phyloP scores from a whole-genome alignment of 208 protist species.

The Trypanosoma caninum region DNA sequence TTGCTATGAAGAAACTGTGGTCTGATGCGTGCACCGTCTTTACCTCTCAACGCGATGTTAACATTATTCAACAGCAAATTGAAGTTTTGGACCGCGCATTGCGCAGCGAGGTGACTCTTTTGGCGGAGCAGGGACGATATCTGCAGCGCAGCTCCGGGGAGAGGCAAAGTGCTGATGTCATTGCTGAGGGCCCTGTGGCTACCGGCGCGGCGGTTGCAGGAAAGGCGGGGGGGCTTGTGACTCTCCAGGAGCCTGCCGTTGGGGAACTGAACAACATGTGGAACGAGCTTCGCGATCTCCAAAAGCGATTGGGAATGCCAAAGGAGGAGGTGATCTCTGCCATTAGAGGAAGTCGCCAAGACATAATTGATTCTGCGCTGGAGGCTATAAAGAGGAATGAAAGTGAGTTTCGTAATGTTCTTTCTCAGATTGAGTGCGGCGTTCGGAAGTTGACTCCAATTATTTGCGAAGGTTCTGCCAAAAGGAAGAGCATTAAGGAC shows the following conservation, averaged over 20 bases:
- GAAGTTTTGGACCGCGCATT: constrained; percentile 62
- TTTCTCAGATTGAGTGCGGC: constrained; percentile 8
- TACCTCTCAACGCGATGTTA: constrained; percentile 47
- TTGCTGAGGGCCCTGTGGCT: background rate
- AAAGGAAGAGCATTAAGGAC: background rate
- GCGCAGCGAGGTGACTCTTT: constrained; percentile 52
- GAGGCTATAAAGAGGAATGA: background rate
- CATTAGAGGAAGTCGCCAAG: constrained; percentile 5
- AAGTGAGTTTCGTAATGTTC: constrained; percentile 18
- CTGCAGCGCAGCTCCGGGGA: constrained; percentile 31
- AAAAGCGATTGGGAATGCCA: constrained; percentile 33
- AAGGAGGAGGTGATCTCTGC: constrained; percentile 53
- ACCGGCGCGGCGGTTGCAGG: too few relatives aligned
- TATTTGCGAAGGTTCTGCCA: background rate
- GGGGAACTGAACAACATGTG: constrained; percentile 64
- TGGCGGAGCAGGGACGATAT: constrained; percentile 54
- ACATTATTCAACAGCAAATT: constrained; percentile 54
- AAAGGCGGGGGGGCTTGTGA: constrained; percentile 4
- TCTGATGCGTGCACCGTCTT: constrained; percentile 49
- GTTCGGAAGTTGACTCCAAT: constrained; percentile 2
- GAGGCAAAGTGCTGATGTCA: background rate
- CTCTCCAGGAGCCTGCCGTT: background rate
- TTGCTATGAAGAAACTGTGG: constrained; percentile 69
- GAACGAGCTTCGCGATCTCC: constrained; percentile 54
- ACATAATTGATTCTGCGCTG: constrained; percentile 15